These are phyloP conservation scores for Lipomyces japonicus DNA, from an alignment of 805 yeast genomes.

Conservation along the genomic window DNA sequence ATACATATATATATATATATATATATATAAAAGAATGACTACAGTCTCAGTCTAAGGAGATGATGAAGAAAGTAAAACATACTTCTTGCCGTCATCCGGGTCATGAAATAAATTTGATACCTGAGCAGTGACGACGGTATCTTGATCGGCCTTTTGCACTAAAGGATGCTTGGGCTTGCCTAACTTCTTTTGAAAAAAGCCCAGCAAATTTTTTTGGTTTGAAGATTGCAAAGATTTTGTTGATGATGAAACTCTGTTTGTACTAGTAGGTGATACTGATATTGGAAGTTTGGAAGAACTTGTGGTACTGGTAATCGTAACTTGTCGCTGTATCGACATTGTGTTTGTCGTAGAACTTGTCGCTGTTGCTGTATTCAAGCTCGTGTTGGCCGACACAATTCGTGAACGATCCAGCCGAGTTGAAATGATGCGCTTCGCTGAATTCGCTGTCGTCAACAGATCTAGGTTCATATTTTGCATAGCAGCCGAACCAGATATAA, in stretches of 20 bases:
- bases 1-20: no score
- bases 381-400: not conserved
- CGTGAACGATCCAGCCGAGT: not conserved
- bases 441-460: not conserved
- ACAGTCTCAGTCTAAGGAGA: no score
- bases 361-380: not conserved
- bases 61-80: not conserved
- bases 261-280: not conserved
- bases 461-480: not conserved
- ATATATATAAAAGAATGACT: no score
- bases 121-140: not conserved
- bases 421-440: not conserved
- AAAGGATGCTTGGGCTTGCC: no score
- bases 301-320: no score
- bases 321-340: no score
- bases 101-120: not conserved
- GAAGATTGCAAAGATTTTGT: not conserved
- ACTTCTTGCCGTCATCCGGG: not conserved
- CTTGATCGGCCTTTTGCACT: not conserved
- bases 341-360: no score
- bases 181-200: no score
- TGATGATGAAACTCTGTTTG: not conserved
- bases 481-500: constrained; percentile 3
- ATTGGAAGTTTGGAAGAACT: not conserved
- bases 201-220: not conserved